Evolutionary conservation across 805 yeast species (phyloP).

Genomic region (Yamadazyma olivae): DNA sequence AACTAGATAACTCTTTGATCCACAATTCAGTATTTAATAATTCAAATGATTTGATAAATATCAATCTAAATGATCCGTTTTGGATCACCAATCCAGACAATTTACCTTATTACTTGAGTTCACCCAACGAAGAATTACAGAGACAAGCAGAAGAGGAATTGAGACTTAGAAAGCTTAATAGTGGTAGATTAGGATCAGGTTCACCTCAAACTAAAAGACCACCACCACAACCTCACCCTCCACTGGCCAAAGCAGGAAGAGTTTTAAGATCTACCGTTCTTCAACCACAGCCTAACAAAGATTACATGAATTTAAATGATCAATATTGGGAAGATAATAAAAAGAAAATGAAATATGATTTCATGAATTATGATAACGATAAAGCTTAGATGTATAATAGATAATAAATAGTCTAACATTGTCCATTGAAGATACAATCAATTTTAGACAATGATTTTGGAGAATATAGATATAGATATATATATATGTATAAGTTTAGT

Average conservation of each 20-base stretch:
- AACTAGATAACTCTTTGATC: conserved; percentile 1
- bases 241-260: too few species aligned
- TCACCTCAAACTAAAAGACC: neutral
- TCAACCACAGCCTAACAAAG: conserved; percentile 8
- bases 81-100: conserved; percentile 50
- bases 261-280: too few species aligned
- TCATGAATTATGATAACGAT: neutral
- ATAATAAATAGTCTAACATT: too few species aligned
- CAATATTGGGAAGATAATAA: conserved; percentile 5
- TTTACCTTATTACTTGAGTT: conserved; percentile 32
- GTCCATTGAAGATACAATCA: too few species aligned
- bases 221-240: neutral
- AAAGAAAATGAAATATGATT: neutral
- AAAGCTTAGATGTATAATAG: too few species aligned
- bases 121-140: conserved; percentile 24
- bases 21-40: conserved; percentile 22
- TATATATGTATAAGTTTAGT: neutral
- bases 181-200: neutral
- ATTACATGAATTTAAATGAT: conserved; percentile 1
- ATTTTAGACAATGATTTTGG: too few species aligned
- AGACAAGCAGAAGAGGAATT: conserved; percentile 8
- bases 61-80: conserved; percentile 45
- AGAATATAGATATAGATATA: neutral
- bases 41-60: conserved; percentile 34
- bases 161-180: conserved; percentile 3